Evolutionary conservation across 2,329 filamentous ascomycete genomes (phyloP).

Genomic region (Cordyceps tenuipes): DNA sequence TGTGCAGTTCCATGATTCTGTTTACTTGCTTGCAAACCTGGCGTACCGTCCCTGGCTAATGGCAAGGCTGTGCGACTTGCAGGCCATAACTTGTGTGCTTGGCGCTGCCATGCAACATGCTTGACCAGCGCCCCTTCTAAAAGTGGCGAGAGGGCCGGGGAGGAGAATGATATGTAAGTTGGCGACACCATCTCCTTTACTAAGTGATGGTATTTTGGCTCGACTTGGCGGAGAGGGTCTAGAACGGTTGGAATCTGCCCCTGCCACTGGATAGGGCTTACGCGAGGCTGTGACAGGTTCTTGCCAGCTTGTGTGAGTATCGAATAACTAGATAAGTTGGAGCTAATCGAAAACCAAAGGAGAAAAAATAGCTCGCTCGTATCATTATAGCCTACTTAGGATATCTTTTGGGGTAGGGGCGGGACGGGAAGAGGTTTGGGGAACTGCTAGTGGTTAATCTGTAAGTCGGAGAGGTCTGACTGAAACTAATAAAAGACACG

Average conservation of each 20-base stretch:
- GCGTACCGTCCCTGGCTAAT: too few species aligned
- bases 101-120: neutral
- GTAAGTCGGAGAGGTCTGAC: neutral
- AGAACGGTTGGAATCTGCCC: neutral
- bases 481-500: neutral
- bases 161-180: neutral
- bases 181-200: neutral
- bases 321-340: neutral
- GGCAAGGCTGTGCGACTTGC: constrained; percentile 6
- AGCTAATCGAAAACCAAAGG: neutral
- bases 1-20: neutral
- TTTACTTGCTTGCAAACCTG: too few species aligned
- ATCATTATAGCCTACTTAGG: too few species aligned
- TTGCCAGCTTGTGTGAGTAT: neutral
- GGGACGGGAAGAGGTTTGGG: neutral
- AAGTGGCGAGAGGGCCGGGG: neutral
- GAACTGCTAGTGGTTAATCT: too few species aligned
- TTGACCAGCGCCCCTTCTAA: neutral
- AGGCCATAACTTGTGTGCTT: neutral
- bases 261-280: neutral
- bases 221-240: neutral
- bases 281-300: neutral
- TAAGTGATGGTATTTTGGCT: neutral
- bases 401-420: neutral
- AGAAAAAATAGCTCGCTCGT: too few species aligned